phyloP scores from a whole-genome alignment of 129 eudicot species.

The Flaveria brownii region DNA sequence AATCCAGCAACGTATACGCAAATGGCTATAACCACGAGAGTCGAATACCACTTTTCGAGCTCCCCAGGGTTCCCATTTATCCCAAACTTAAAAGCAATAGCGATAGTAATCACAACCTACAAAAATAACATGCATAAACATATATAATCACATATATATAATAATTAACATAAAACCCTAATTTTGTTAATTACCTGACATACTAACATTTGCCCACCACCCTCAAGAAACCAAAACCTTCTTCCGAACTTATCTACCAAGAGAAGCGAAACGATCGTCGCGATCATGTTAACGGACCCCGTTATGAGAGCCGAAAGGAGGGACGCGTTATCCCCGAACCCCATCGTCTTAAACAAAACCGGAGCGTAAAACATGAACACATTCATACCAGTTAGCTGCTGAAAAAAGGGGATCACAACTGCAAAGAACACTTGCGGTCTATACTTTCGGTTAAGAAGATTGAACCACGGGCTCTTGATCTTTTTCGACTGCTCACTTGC shows the following conservation, averaged over 20 bases:
- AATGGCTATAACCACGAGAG: constrained; percentile 36
- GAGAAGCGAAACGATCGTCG: constrained; percentile 44
- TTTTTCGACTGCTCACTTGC: constrained; percentile 48
- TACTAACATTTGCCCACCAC: constrained; percentile 50
- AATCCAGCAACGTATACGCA: constrained; percentile 54
- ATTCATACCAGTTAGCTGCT: constrained; percentile 63
- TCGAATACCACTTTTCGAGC: constrained; percentile 41
- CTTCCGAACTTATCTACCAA: constrained; percentile 44
- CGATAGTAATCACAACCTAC: constrained; percentile 33
- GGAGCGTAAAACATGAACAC: constrained; percentile 67
- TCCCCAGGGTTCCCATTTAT: constrained; percentile 37
- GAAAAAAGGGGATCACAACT: constrained; percentile 47
- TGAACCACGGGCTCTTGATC: constrained; percentile 45
- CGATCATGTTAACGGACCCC: constrained; percentile 37
- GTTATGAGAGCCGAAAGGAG: constrained; percentile 54
- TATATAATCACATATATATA: too few species aligned
- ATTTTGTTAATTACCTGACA: constrained; percentile 38
- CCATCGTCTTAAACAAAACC: constrained; percentile 57
- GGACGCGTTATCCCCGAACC: constrained; percentile 51
- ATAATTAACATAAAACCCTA: background rate
- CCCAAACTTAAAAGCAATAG: constrained; percentile 46
- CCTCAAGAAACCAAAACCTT: constrained; percentile 40
- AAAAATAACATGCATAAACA: constrained; percentile 8
- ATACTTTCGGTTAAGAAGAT: constrained; percentile 41
- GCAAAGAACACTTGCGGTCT: constrained; percentile 58